phyloP scores from a whole-genome alignment of 306 rosid species.

The Argentina anserina region DNA sequence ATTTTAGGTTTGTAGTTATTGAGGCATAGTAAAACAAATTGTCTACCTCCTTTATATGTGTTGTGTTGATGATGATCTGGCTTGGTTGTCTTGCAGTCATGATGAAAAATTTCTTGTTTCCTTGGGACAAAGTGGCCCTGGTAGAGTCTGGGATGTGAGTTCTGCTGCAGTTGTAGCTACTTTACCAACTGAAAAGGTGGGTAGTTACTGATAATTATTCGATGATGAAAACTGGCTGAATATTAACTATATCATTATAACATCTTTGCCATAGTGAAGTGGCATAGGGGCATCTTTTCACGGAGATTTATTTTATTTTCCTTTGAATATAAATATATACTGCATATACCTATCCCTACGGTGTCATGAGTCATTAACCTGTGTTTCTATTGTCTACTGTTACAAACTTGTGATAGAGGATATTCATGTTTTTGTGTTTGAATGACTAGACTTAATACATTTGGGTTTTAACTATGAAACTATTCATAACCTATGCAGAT shows the following conservation, averaged over 20 bases:
- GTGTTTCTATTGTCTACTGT: background rate
- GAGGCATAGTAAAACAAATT: background rate
- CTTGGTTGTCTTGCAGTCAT: slow-evolving; percentile 52
- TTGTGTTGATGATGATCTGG: slow-evolving; percentile 30
- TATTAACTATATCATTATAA: too few relatives aligned
- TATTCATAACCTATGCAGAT: slow-evolving; percentile 47
- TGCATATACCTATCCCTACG: background rate
- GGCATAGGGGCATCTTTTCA: slow-evolving; percentile 16
- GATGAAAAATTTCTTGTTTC: slow-evolving; percentile 77
- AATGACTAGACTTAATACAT: background rate
- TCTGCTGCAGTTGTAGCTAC: slow-evolving; percentile 53
- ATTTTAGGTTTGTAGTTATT: slow-evolving; percentile 90
- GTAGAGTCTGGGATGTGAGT: slow-evolving; percentile 84
- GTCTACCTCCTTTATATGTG: slow-evolving; percentile 15
- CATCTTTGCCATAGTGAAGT: slow-evolving; percentile 18
- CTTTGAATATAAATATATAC: too few relatives aligned
- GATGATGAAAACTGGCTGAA: too few relatives aligned
- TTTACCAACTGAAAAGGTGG: slow-evolving; percentile 65
- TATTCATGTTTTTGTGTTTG: background rate
- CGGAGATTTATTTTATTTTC: too few relatives aligned
- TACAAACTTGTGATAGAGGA: background rate
- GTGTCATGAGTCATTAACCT: background rate
- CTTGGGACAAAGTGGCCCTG: slow-evolving; percentile 78
- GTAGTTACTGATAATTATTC: slow-evolving; percentile 28
- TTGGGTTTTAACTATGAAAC: slow-evolving; percentile 19